phyloP scores from a whole-genome alignment of 345 rosid genomes.

The Euphorbia tirucalli region DNA sequence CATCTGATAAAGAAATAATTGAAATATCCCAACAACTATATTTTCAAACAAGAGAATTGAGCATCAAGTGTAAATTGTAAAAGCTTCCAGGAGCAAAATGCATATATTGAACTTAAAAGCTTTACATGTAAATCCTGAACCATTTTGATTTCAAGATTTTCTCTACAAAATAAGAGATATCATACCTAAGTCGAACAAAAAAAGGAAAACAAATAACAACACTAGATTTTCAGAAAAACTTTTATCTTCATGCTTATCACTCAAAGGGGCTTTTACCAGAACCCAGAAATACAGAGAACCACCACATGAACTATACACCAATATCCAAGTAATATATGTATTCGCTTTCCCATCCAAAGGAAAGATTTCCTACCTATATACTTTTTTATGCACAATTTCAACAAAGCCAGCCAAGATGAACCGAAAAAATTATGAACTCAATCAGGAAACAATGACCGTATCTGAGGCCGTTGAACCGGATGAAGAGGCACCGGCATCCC shows the following conservation, averaged over 20 bases:
- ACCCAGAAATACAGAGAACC: slow-evolving; percentile 19
- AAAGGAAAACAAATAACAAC: not conserved
- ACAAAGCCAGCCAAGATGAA: slow-evolving; percentile 7
- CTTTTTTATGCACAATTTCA: slow-evolving; percentile 28
- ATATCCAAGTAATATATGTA: slow-evolving; percentile 17
- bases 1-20: too few relatives aligned
- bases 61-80: not conserved
- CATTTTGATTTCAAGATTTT: not conserved
- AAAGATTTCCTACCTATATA: slow-evolving; percentile 27
- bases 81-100: not conserved
- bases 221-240: slow-evolving; percentile 10
- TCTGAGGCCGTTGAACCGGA: slow-evolving; percentile 37
- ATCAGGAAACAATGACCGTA: slow-evolving; percentile 33
- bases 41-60: not conserved
- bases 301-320: slow-evolving; percentile 37
- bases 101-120: not conserved
- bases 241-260: slow-evolving; percentile 6
- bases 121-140: slow-evolving; percentile 8
- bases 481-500: slow-evolving; percentile 50
- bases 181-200: not conserved
- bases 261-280: too few relatives aligned
- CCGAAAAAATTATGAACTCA: slow-evolving; percentile 9
- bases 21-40: too few relatives aligned
- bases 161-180: slow-evolving; percentile 7
- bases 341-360: slow-evolving; percentile 21